Evolutionary conservation across 192 early-diverging fungal species (phyloP).

Genomic region (Lunasporangiospora selenospora): DNA sequence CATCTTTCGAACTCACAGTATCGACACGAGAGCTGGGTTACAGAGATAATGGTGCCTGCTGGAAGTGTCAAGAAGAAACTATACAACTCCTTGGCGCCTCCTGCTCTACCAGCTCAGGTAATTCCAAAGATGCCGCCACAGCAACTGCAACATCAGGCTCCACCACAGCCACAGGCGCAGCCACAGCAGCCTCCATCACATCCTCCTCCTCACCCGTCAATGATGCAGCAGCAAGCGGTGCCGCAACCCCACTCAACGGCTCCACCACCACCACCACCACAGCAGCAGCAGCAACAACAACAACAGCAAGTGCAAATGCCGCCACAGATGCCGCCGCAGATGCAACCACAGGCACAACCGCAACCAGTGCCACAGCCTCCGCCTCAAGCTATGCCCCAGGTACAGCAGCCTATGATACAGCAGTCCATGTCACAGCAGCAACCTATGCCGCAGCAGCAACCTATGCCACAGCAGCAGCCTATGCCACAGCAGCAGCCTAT

Average conservation of each 20-base stretch:
- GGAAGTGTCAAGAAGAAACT: no score
- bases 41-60: not conserved
- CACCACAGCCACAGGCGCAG: not conserved
- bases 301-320: not conserved
- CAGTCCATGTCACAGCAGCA: not conserved
- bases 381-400: not conserved
- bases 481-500: not conserved
- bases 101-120: no score
- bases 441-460: conserved; percentile 1
- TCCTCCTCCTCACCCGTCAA: not conserved
- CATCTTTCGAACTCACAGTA: conserved; percentile 29
- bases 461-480: not conserved
- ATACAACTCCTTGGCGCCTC: no score
- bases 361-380: not conserved
- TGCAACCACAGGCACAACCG: conserved; percentile 1
- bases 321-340: conserved; percentile 1
- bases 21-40: conserved; percentile 1
- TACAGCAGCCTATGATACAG: no score
- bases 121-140: no score
- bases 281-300: not conserved
- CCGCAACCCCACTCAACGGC: conserved; percentile 3
- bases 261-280: not conserved
- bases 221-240: not conserved
- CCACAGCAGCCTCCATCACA: not conserved
- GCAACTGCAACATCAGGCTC: no score